Evolutionary conservation across 768 basidiomycete genomes (phyloP).

Genomic region (Pulveroboletus sp.): DNA sequence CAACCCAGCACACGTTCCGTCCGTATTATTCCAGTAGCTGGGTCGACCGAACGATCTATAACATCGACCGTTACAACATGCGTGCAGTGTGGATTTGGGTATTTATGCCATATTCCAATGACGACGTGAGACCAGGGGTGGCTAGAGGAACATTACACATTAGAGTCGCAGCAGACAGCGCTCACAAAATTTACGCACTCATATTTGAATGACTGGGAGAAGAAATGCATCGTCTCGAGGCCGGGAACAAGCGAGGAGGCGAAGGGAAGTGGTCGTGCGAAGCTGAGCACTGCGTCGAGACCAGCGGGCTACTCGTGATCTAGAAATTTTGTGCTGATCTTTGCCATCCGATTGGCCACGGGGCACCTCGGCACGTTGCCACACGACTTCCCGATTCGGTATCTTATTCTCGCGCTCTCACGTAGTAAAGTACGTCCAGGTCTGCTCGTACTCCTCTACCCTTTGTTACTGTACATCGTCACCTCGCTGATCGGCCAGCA

Average conservation of each 20-base stretch:
- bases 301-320: not conserved
- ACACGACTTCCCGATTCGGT: not conserved
- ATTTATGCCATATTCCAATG: conserved; percentile 93
- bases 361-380: conserved; percentile 13
- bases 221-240: conserved; percentile 66
- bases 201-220: conserved; percentile 79
- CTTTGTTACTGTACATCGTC: not conserved
- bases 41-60: conserved; percentile 77
- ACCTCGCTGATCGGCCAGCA: conserved; percentile 29
- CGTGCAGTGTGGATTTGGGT: conserved; percentile 88
- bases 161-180: not conserved
- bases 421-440: not conserved
- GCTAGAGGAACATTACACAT: conserved; percentile 37
- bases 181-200: conserved; percentile 51
- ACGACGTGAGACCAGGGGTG: conserved; percentile 90
- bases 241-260: conserved; percentile 22
- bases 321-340: conserved; percentile 15
- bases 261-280: conserved; percentile 20
- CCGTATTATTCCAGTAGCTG: conserved; percentile 80
- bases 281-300: conserved; percentile 12
- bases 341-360: conserved; percentile 28
- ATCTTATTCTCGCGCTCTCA: conserved; percentile 3
- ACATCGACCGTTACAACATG: conserved; percentile 88
- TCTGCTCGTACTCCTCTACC: not conserved
- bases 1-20: conserved; percentile 88